Evolutionary conservation across 2,329 filamentous ascomycete genomes (phyloP).

Genomic region (Sarocladium oryzae): DNA sequence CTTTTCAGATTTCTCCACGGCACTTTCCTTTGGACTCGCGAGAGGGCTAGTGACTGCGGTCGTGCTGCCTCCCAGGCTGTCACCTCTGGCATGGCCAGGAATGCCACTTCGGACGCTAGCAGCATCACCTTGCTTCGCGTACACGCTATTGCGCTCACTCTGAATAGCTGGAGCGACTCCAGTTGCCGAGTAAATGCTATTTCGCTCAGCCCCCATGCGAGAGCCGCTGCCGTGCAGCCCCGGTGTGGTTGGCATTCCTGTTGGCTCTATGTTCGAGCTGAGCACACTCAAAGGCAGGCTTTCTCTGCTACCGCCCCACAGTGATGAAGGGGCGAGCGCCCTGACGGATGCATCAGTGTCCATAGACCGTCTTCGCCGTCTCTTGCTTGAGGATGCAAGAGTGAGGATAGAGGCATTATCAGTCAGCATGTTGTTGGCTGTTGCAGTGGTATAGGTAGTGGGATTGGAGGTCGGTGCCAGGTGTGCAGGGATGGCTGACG

Average conservation of each 20-base stretch:
- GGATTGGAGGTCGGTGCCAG: constrained; percentile 49
- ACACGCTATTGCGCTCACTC: constrained; percentile 76
- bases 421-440: constrained; percentile 73
- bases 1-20: constrained; percentile 27
- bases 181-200: constrained; percentile 74
- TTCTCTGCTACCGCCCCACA: constrained; percentile 77
- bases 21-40: constrained; percentile 46
- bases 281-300: constrained; percentile 73
- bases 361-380: constrained; percentile 68
- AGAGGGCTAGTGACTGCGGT: constrained; percentile 67
- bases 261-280: constrained; percentile 59
- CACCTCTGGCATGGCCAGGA: constrained; percentile 69
- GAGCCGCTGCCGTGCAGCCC: constrained; percentile 47
- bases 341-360: constrained; percentile 83
- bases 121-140: constrained; percentile 64
- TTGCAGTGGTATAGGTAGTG: constrained; percentile 69
- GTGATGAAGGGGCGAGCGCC: constrained; percentile 72
- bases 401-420: constrained; percentile 85
- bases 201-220: constrained; percentile 51
- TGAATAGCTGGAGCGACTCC: constrained; percentile 57
- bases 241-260: constrained; percentile 36
- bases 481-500: constrained; percentile 67
- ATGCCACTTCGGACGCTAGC: constrained; percentile 73
- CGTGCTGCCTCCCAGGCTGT: constrained; percentile 59
- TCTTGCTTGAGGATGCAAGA: constrained; percentile 75